Evolutionary conservation across 352 stramenopile genomes (phyloP).

Genomic region (Globisporangium spiculum): DNA sequence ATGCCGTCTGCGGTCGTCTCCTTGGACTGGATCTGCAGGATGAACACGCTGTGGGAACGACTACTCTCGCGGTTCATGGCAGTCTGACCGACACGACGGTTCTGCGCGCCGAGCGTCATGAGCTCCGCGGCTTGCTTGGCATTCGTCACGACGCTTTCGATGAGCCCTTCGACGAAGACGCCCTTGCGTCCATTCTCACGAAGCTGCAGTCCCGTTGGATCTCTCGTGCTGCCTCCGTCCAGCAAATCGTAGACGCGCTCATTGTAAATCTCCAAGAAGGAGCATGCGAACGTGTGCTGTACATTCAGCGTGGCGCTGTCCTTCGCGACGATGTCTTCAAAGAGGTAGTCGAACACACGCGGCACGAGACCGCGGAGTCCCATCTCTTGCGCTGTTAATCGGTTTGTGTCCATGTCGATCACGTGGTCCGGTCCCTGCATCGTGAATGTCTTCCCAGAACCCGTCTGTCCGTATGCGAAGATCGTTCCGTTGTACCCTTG

Average conservation of each 20-base stretch:
- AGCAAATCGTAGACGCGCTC: slow-evolving; percentile 93
- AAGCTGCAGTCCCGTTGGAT: slow-evolving; percentile 56
- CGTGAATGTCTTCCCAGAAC: slow-evolving; percentile 84
- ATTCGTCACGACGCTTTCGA: slow-evolving; percentile 67
- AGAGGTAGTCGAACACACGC: slow-evolving; percentile 83
- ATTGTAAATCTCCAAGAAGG: slow-evolving; percentile 96
- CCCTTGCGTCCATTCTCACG: slow-evolving; percentile 71
- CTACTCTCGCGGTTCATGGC: slow-evolving; percentile 86
- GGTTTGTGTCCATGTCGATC: slow-evolving; percentile 38
- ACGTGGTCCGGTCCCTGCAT: slow-evolving; percentile 81
- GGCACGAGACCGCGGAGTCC: slow-evolving; percentile 66
- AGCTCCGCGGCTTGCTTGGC: slow-evolving; percentile 66
- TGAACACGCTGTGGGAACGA: slow-evolving; percentile 84
- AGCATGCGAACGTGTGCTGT: slow-evolving; percentile 73
- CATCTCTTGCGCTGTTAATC: slow-evolving; percentile 30
- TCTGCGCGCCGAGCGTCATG: slow-evolving; percentile 73
- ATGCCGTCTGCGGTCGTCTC: slow-evolving; percentile 52
- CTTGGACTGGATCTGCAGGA: slow-evolving; percentile 72
- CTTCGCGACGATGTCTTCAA: slow-evolving; percentile 41
- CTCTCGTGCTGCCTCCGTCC: slow-evolving; percentile 54
- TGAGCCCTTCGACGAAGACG: slow-evolving; percentile 74
- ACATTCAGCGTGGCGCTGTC: slow-evolving; percentile 26
- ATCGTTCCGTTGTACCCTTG: slow-evolving; percentile 87
- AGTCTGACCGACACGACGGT: slow-evolving; percentile 75
- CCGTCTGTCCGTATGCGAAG: slow-evolving; percentile 85